Evolutionary conservation across 192 early-diverging fungal species (phyloP).

Genomic region (Chytriomyces confervae): DNA sequence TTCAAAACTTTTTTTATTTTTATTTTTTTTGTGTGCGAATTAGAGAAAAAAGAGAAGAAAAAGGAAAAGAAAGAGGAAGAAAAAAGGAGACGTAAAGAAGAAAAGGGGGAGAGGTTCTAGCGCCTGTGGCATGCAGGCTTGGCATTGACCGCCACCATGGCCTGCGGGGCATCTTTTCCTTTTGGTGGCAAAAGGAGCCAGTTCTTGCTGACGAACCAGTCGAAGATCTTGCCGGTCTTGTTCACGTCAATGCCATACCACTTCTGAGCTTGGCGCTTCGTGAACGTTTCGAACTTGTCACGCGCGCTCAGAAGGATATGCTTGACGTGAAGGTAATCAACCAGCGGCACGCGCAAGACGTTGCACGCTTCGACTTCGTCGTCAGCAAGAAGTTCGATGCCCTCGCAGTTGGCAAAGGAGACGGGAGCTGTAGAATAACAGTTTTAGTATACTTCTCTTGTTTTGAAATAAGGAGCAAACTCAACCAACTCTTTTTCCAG

Average conservation of each 20-base stretch:
- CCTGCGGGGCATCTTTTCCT: too few relatives aligned
- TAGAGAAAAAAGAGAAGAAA: background rate
- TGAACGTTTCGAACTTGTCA: conserved; percentile 64
- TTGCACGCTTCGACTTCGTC: conserved; percentile 77
- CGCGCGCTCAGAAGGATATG: conserved; percentile 74
- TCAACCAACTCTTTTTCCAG: conserved; percentile 55
- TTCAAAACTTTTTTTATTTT: background rate
- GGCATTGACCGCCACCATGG: too few relatives aligned
- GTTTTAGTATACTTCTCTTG: too few relatives aligned
- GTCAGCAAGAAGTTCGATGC: conserved; percentile 59
- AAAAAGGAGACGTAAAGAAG: too few relatives aligned
- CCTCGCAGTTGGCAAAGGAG: background rate
- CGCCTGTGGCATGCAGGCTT: too few relatives aligned
- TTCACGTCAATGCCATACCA: conserved; percentile 93
- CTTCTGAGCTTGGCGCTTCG: conserved; percentile 91
- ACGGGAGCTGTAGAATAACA: too few relatives aligned
- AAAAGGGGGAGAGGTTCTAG: too few relatives aligned
- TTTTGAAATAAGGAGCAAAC: too few relatives aligned
- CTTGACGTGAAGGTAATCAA: conserved; percentile 85
- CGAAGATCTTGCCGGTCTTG: conserved; percentile 80
- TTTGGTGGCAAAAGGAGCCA: conserved; percentile 66
- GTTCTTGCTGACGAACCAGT: conserved; percentile 83
- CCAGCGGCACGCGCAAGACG: conserved; percentile 80
- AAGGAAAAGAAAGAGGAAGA: too few relatives aligned
- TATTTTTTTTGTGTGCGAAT: background rate